phyloP scores from a whole-genome alignment of 2,329 filamentous ascomycete genomes.

The Colletotrichum sp. region DNA sequence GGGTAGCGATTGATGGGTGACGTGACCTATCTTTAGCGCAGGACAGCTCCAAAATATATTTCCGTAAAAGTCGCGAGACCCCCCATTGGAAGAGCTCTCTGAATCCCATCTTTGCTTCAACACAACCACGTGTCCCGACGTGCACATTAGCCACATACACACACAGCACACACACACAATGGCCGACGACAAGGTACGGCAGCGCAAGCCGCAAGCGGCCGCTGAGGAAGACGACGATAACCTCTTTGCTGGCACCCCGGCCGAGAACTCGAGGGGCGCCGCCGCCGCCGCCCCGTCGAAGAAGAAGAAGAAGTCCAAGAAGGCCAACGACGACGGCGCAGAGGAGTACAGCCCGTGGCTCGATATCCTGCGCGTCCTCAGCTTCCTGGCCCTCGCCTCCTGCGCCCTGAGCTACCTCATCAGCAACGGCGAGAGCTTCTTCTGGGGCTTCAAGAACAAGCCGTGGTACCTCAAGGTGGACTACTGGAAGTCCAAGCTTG shows the following conservation, averaged over 20 bases:
- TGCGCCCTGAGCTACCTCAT: slow-evolving; percentile 78
- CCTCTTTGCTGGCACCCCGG: slow-evolving; percentile 28
- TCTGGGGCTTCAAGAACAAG: slow-evolving; percentile 69
- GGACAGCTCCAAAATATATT: background rate
- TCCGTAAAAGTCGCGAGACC: background rate
- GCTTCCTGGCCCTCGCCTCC: slow-evolving; percentile 69
- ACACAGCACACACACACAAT: slow-evolving; percentile 33
- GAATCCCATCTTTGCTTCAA: background rate
- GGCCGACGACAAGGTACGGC: slow-evolving; percentile 43
- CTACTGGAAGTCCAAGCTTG: slow-evolving; percentile 65
- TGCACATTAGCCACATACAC: background rate
- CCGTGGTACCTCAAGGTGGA: slow-evolving; percentile 65
- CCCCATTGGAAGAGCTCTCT: background rate
- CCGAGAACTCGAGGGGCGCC: slow-evolving; percentile 21
- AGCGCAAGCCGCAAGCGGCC: slow-evolving; percentile 42
- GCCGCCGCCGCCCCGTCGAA: slow-evolving; percentile 12
- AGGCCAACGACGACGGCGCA: slow-evolving; percentile 53
- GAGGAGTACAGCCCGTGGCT: slow-evolving; percentile 61
- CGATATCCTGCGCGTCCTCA: slow-evolving; percentile 73
- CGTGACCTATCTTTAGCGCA: background rate
- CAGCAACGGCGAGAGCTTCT: slow-evolving; percentile 71
- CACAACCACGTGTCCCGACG: background rate
- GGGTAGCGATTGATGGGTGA: background rate
- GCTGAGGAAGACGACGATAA: slow-evolving; percentile 29
- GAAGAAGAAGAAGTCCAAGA: slow-evolving; percentile 30